Conservation (phyloP, 1,284 basidiomycete genomes). For the Malassezia obtusa region DNA sequence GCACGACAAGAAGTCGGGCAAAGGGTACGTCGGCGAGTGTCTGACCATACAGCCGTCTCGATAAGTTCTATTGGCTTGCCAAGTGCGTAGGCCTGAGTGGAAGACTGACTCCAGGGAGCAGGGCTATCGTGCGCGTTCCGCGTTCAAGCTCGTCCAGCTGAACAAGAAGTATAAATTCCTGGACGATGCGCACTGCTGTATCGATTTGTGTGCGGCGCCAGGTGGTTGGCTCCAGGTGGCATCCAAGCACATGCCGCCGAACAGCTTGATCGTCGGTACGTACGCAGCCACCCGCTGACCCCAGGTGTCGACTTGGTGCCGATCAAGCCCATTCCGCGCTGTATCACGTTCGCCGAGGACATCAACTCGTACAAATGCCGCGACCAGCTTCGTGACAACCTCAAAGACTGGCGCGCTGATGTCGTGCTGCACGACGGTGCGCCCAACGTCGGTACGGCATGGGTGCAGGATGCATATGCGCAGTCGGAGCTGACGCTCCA, state of each 20-base stretch:
- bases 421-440: constrained; percentile 97
- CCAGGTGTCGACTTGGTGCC: constrained; percentile 74
- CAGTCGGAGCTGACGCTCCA: constrained; percentile 95
- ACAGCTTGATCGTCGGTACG: constrained; percentile 81
- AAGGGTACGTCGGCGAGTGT: constrained; percentile 20
- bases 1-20: constrained; percentile 47
- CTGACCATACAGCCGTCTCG: constrained; percentile 31
- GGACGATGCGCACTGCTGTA: constrained; percentile 80
- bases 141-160: constrained; percentile 97
- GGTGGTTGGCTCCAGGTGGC: constrained; percentile 99
- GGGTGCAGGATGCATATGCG: constrained; percentile 97
- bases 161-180: constrained; percentile 96
- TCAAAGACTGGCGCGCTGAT: constrained; percentile 99
- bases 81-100: constrained; percentile 38
- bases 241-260: constrained; percentile 93
- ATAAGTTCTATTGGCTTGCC: constrained; percentile 51
- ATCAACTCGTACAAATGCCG: constrained; percentile 90
- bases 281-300: background rate
- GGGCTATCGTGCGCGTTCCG: constrained; percentile 96
- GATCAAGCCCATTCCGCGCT: constrained; percentile 89
- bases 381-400: constrained; percentile 70
- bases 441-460: constrained; percentile 97
- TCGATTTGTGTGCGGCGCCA: constrained; percentile 96
- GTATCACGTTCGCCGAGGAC: constrained; percentile 84
- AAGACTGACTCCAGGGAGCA: constrained; percentile 57